Conservation (phyloP, 495 filamentous ascomycete genomes). For the Aspergillus kassunensis region DNA sequence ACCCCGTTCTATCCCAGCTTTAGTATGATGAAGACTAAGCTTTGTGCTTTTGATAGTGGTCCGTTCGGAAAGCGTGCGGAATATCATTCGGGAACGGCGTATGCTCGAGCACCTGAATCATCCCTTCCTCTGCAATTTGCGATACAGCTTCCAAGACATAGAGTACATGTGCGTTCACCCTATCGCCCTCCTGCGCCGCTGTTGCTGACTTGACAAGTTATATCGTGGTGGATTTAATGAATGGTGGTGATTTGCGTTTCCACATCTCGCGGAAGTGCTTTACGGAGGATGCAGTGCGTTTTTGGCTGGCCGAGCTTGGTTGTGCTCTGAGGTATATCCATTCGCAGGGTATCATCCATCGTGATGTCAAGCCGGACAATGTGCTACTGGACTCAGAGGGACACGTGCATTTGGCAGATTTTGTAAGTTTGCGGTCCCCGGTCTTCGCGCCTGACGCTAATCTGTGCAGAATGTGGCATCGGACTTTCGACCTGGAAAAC, state of each 20-base stretch:
- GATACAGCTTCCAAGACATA: constrained; percentile 98
- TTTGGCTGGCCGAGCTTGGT: constrained; percentile 92
- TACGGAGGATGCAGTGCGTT: constrained; percentile 92
- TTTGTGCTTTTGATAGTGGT: constrained; percentile 61
- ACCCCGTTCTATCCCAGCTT: no score
- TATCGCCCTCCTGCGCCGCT: not conserved
- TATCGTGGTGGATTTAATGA: constrained; percentile 98
- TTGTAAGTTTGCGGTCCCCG: constrained; percentile 55
- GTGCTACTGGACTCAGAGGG: constrained; percentile 90
- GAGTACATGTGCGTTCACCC: constrained; percentile 81
- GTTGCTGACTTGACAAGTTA: constrained; percentile 58
- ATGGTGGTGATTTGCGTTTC: constrained; percentile 92
- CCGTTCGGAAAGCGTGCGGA: constrained; percentile 93
- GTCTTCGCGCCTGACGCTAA: constrained; percentile 17
- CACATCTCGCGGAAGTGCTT: constrained; percentile 98
- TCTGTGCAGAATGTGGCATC: constrained; percentile 86
- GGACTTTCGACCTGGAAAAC: constrained; percentile 77
- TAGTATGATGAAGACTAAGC: no score
- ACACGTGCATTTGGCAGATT: constrained; percentile 96
- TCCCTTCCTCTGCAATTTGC: constrained; percentile 95
- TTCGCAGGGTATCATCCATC: constrained; percentile 86
- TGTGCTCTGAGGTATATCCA: constrained; percentile 93
- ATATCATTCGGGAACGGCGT: constrained; percentile 92
- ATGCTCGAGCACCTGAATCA: constrained; percentile 99
- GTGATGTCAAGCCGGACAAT: constrained; percentile 97